A percentile compares a stretch with the other conserved stretches of the same genome.
Conservation (phyloP, 495 filamentous ascomycete genomes). For the Amniculicola lignicola region DNA sequence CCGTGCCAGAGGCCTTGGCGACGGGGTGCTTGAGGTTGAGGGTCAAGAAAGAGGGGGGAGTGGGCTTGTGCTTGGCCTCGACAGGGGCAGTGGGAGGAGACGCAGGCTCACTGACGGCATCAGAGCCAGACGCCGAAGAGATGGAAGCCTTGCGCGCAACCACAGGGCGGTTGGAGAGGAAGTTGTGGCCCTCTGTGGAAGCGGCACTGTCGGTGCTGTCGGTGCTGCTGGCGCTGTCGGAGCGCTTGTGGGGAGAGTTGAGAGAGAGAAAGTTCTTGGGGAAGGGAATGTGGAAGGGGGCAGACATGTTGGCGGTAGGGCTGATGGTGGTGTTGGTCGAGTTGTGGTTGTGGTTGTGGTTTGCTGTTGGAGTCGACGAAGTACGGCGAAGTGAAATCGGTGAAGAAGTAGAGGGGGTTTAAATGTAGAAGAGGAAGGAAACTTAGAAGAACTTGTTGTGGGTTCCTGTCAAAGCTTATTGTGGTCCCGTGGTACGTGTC, state of each 20-base stretch:
- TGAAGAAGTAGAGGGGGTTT: background rate
- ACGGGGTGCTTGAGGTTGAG: conserved; percentile 19
- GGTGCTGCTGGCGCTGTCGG: background rate
- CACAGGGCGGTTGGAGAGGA: conserved; percentile 25
- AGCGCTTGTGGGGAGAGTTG: conserved; percentile 11
- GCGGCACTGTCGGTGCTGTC: background rate
- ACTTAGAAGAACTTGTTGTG: no score
- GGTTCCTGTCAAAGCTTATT: conserved; percentile 6
- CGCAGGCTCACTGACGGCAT: conserved; percentile 2
- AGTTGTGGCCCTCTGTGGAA: conserved; percentile 18
- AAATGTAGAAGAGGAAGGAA: background rate
- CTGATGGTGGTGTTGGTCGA: no score
- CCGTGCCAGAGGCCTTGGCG: background rate
- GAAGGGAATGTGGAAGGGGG: conserved; percentile 29
- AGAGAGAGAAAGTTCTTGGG: conserved; percentile 27
- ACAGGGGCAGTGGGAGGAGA: background rate
- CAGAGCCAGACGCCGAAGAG: conserved; percentile 10
- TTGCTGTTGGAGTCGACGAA: background rate
- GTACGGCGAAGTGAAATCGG: no score
- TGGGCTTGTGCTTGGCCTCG: conserved; percentile 2
- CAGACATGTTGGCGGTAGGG: conserved; percentile 15
- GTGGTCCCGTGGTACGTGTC: conserved; percentile 21
- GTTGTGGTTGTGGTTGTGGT: background rate
- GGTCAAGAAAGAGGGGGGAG: conserved; percentile 12
- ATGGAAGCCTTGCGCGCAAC: conserved; percentile 2